Evolutionary conservation across 177 flowering plant species (phyloP).

Genomic region (Tripterygium wilfordii): DNA sequence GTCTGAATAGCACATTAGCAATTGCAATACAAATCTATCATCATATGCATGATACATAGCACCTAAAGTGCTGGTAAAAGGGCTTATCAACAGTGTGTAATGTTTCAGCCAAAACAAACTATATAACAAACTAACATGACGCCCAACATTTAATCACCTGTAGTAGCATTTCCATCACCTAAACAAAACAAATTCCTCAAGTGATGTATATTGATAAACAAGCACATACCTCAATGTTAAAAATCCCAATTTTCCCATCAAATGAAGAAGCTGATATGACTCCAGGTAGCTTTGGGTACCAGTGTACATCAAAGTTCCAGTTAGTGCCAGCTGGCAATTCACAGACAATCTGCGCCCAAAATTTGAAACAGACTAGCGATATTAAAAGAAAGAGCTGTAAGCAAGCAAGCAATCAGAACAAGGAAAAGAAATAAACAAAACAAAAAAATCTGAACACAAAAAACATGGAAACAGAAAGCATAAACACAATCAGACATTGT

Average conservation of each 20-base stretch:
- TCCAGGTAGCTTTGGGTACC: constrained; percentile 96
- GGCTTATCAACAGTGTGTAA: no score
- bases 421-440: background rate
- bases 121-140: no score
- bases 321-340: constrained; percentile 86
- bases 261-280: constrained; percentile 94
- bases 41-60: no score
- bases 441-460: background rate
- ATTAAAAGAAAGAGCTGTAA: background rate
- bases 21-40: no score
- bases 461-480: background rate
- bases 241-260: constrained; percentile 94
- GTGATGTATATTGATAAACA: no score
- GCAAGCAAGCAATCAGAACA: background rate
- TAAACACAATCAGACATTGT: no score
- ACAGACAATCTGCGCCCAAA: constrained; percentile 67
- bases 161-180: no score
- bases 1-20: no score
- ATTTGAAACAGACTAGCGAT: constrained; percentile 5
- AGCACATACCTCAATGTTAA: constrained; percentile 97
- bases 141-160: no score
- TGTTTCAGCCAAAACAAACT: no score
- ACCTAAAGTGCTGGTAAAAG: no score
- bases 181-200: no score
- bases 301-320: constrained; percentile 96